Percentiles rank a stretch among this genome's conserved stretches.
phyloP scores from a whole-genome alignment of 106 monocot species.

The Acorus gramineus region DNA sequence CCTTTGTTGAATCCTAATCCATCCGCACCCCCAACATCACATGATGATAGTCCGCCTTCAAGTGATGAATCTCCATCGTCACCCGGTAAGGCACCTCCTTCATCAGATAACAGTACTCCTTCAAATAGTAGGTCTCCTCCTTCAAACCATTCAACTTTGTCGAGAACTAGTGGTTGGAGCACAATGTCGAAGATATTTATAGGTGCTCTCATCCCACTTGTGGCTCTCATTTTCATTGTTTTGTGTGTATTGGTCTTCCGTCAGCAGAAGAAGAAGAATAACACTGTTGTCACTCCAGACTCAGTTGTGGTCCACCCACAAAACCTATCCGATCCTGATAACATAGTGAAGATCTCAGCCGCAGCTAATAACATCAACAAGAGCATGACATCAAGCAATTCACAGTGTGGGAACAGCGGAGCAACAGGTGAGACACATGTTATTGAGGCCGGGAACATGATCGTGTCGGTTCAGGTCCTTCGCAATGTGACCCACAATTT shows the following conservation, averaged over 20 bases:
- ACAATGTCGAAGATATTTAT: conserved; percentile 7
- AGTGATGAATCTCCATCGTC: background rate
- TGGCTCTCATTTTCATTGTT: conserved; percentile 4
- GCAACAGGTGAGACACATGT: conserved; percentile 19
- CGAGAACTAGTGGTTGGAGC: too few species aligned
- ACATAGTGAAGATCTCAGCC: conserved; percentile 31
- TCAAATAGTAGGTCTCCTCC: too few species aligned
- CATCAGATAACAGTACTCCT: background rate
- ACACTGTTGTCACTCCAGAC: background rate
- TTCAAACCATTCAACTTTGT: too few species aligned
- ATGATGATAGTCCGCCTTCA: background rate
- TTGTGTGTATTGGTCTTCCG: conserved; percentile 7
- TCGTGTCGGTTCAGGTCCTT: conserved; percentile 40
- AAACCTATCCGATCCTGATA: conserved; percentile 39
- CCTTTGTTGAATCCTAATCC: conserved; percentile 22
- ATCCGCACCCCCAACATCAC: background rate
- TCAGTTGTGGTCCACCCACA: conserved; percentile 54
- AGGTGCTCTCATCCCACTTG: conserved; percentile 10
- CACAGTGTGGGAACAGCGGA: conserved; percentile 10
- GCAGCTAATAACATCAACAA: conserved; percentile 14
- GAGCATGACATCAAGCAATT: conserved; percentile 13
- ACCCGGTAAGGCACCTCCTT: background rate
- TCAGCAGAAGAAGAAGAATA: conserved; percentile 9
- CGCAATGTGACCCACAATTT: conserved; percentile 43
- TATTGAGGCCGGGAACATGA: conserved; percentile 33